Evolutionary conservation across 1,139 yeast genomes (phyloP).

Genomic region (Taphrina flavorubra): DNA sequence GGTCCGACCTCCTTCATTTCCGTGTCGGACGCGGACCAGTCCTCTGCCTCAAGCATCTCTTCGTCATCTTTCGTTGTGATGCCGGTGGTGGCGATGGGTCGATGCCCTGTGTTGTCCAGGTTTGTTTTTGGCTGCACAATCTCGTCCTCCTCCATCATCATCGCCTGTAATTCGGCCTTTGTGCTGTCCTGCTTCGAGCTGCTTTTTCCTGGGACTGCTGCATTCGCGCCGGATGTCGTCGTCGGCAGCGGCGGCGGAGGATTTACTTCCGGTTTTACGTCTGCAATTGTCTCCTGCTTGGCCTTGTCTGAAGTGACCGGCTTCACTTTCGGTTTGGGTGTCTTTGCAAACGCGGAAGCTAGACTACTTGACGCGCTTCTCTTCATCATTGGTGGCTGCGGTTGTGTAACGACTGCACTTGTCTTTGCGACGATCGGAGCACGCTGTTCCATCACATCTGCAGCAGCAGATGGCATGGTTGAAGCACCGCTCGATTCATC

Average conservation of each 20-base stretch:
- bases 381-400: not conserved
- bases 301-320: not conserved
- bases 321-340: conserved; percentile 25
- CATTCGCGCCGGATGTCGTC: too few relatives aligned
- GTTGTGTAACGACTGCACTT: not conserved
- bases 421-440: not conserved
- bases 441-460: not conserved
- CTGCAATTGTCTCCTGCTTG: not conserved
- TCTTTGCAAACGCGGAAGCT: conserved; percentile 39
- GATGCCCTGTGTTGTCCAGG: too few relatives aligned
- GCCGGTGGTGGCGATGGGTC: not conserved
- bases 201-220: not conserved
- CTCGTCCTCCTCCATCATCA: conserved; percentile 37
- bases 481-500: not conserved
- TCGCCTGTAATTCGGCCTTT: conserved; percentile 17
- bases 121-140: not conserved
- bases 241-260: not conserved
- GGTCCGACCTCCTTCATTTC: not conserved
- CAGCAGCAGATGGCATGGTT: not conserved
- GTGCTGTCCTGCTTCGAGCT: not conserved
- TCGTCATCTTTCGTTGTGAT: not conserved
- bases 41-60: conserved; percentile 16
- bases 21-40: conserved; percentile 30
- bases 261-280: not conserved
- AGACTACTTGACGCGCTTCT: conserved; percentile 21